phyloP scores from a whole-genome alignment of 176 grass and related monocot genomes.

The Typha latifolia region DNA sequence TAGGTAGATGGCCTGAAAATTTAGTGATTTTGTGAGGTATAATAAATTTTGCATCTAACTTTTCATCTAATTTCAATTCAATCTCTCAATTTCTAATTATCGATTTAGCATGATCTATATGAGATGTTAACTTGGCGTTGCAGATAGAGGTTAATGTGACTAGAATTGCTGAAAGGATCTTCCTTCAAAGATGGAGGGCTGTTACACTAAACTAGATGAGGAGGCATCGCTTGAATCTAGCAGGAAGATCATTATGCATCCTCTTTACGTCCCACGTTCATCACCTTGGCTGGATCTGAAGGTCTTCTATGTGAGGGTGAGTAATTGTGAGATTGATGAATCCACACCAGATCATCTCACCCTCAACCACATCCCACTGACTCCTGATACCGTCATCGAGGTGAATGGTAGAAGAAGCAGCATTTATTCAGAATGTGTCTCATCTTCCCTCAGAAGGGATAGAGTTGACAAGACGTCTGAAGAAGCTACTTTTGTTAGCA shows the following conservation, averaged over 20 bases:
- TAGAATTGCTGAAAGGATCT: constrained; percentile 2
- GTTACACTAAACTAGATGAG: not conserved
- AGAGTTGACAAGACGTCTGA: constrained; percentile 70
- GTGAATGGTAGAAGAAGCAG: constrained; percentile 81
- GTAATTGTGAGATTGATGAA: constrained; percentile 59
- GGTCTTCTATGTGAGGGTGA: constrained; percentile 79
- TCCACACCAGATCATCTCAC: constrained; percentile 56
- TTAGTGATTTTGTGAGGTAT: no score
- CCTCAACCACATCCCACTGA: constrained; percentile 67
- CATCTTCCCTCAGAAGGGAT: constrained; percentile 68
- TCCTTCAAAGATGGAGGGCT: constrained; percentile 11
- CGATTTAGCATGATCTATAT: no score
- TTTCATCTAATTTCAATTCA: no score
- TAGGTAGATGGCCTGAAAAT: no score
- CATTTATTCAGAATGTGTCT: constrained; percentile 64
- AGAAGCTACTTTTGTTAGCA: constrained; percentile 90
- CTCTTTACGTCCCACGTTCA: constrained; percentile 55
- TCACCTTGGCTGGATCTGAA: constrained; percentile 88
- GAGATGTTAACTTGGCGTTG: no score
- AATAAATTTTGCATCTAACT: no score
- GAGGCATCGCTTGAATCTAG: constrained; percentile 29
- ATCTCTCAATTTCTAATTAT: no score
- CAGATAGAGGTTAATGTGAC: not conserved
- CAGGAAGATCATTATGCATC: constrained; percentile 88
- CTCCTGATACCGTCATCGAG: constrained; percentile 77